Evolutionary conservation across 2,329 filamentous ascomycete genomes (phyloP), one percentile per base, ranked within the genome.

Genomic region (Ceratocystis destructans): DNA sequence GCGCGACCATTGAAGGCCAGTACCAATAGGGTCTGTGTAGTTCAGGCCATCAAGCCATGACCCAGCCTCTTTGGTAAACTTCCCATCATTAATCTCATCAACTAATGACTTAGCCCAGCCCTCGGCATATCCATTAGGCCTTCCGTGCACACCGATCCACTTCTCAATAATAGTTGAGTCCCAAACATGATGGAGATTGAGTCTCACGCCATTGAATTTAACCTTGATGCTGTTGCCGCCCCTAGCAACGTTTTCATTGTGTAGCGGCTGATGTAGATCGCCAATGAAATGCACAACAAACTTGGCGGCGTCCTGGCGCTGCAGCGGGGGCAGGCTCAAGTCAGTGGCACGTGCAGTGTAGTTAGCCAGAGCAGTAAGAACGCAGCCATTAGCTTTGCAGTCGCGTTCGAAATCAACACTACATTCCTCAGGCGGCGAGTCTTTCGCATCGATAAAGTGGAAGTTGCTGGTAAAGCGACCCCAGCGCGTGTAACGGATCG

Each of bases 141-240:
- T 73, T 72, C 82, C 75, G 48, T 77, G 75, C n/a, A 79, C 82
- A 1, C 85, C 85, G 1, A 87, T 77, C 71, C 83, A 75, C 71
- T 85, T 82, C 75, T 88, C 85, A 0, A 83, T 80, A 69, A 90
- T 89, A 70, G 81, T 82, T 64, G 81, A 83, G 72, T 90, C 88
- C 87, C 87, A 90, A 17, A 89, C 82, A 67, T 86, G 80, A 72
- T 90, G 88, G 53, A 90, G 78, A 72, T 90, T 90, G 66, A 82
- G 79, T 33, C 77, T 74, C 37, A 74, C 73, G 2, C 79, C 80
- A 31, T 84, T 77, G 75, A 85, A 90, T 17, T 75, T 77, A 1
- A 90, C 87, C 15, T 78, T 73, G 70, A 90, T 87, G 10, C 81
- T 80, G 70, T 90, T 91, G 0, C 87, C 87, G 65, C 88, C 88